A percentile compares a stretch with the other conserved stretches of the same genome.
These are phyloP conservation scores for Tetrapisispora iriomotensis DNA, from an alignment of 805 yeast species.

Conservation along the genomic window DNA sequence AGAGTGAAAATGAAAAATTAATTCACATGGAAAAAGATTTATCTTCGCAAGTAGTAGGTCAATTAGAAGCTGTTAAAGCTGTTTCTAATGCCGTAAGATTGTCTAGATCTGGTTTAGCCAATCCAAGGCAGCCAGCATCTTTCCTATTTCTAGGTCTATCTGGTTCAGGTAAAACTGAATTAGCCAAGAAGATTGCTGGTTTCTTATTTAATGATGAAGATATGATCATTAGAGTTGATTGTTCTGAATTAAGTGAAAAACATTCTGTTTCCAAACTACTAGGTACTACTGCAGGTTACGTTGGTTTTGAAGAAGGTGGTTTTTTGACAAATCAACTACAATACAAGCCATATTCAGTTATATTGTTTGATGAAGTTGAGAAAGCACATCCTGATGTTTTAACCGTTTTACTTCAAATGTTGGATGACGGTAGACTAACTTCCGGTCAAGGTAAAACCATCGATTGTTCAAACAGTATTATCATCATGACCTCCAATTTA, in stretches of 20 bases:
- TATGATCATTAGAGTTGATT: constrained; percentile 95
- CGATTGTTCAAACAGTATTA: constrained; percentile 83
- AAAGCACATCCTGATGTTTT: constrained; percentile 98
- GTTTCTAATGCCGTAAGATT: constrained; percentile 92
- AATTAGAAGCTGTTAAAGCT: constrained; percentile 89
- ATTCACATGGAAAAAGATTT: constrained; percentile 90
- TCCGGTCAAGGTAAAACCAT: constrained; percentile 90
- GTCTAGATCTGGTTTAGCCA: constrained; percentile 87
- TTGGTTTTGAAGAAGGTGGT: constrained; percentile 98
- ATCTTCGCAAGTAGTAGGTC: constrained; percentile 83
- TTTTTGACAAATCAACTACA: constrained; percentile 84
- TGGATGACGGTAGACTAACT: constrained; percentile 94
- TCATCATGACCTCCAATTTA: constrained; percentile 94
- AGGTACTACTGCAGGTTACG: constrained; percentile 96
- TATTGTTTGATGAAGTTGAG: constrained; percentile 93
- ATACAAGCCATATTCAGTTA: constrained; percentile 91
- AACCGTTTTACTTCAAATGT: constrained; percentile 80
- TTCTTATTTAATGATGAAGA: constrained; percentile 92
- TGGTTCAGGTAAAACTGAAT: constrained; percentile 97
- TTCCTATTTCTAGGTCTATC: constrained; percentile 90
- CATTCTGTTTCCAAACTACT: constrained; percentile 90
- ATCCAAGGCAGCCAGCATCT: constrained; percentile 94
- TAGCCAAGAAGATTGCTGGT: constrained; percentile 94
- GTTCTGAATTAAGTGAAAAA: constrained; percentile 92
- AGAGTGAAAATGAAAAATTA: constrained; percentile 88